These are phyloP conservation scores for Austropuccinia psidii DNA, from an alignment of 1,284 basidiomycete genomes.

Conservation along the genomic window DNA sequence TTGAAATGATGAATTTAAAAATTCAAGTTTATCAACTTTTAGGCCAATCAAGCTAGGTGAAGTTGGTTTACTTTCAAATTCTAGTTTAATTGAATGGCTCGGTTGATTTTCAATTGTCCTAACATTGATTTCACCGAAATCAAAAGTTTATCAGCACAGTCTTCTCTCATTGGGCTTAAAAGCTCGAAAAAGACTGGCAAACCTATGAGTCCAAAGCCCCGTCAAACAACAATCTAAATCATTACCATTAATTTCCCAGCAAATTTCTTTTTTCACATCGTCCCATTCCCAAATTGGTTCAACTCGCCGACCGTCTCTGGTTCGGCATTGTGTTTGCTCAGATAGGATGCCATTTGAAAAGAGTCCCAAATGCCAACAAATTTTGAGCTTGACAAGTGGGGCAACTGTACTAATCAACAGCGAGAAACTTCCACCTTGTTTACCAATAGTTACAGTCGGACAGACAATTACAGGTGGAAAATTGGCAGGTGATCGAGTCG, in stretches of 20 bases:
- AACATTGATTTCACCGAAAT: background rate
- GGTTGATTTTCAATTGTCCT: slow-evolving; percentile 10
- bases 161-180: background rate
- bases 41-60: background rate
- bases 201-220: slow-evolving; percentile 13
- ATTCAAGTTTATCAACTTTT: slow-evolving; percentile 8
- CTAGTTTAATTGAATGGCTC: background rate
- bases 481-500: background rate
- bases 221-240: slow-evolving; percentile 4
- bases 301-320: background rate
- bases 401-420: background rate
- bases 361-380: background rate
- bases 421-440: slow-evolving; percentile 9
- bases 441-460: background rate
- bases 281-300: slow-evolving; percentile 4
- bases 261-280: background rate
- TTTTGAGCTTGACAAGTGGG: background rate
- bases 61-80: background rate
- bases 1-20: background rate
- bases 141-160: background rate
- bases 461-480: background rate
- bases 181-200: background rate
- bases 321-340: background rate
- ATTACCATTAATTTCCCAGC: background rate
- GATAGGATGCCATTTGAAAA: background rate